Conservation (phyloP, 192 early-diverging fungal species). For the Gorgonomyces haynaldii region DNA sequence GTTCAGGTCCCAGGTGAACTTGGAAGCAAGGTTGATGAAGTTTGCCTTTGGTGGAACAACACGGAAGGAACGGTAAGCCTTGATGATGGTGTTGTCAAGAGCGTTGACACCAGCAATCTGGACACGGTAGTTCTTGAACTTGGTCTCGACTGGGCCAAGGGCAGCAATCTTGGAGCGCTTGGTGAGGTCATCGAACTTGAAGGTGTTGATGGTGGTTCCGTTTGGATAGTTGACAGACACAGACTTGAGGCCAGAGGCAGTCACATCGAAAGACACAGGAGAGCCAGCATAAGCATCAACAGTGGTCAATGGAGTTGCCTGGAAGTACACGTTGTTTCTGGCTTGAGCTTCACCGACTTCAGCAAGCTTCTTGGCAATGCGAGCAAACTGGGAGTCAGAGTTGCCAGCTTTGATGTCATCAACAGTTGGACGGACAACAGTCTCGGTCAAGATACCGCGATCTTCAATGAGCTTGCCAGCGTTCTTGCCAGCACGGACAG, state of each 20-base stretch:
- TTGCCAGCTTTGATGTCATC: neutral
- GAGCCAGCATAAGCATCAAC: neutral
- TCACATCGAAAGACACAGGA: neutral
- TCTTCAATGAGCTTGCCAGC: constrained; percentile 3
- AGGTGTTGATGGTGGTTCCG: neutral
- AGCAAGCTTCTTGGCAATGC: constrained; percentile 8
- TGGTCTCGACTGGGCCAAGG: neutral
- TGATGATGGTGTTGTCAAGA: neutral
- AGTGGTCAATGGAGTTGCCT: neutral
- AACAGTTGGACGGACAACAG: constrained; percentile 1
- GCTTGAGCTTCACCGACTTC: neutral
- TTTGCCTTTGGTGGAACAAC: neutral
- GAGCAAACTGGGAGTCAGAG: neutral
- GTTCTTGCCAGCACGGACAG: constrained; percentile 3
- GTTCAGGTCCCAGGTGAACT: too few relatives aligned
- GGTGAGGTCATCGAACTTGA: neutral
- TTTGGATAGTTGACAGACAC: neutral
- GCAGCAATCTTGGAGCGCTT: neutral
- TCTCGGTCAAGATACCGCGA: constrained; percentile 1
- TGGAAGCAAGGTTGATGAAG: too few relatives aligned
- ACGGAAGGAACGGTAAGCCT: neutral
- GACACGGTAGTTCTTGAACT: neutral
- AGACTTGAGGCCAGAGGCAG: neutral
- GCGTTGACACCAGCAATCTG: neutral
- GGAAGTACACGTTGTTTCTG: neutral